Evolutionary conservation across 495 filamentous ascomycete species (phyloP).

Genomic region (Penicillium coffeae): DNA sequence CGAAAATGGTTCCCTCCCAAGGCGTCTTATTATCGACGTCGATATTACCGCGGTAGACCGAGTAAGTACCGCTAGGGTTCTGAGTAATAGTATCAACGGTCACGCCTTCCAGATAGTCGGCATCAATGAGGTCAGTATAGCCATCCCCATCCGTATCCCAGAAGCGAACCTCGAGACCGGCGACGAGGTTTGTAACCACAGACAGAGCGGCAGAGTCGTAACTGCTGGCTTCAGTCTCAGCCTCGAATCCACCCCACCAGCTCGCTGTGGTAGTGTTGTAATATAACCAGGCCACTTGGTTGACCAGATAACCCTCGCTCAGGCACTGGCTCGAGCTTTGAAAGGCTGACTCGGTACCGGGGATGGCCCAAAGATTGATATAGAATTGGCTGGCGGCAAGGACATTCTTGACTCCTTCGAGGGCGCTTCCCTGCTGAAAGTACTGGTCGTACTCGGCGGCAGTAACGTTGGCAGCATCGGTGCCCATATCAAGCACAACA

Average conservation of each 20-base stretch:
- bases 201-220: neutral
- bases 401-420: neutral
- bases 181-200: neutral
- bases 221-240: neutral
- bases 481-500: neutral
- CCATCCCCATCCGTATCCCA: neutral
- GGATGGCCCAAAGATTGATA: neutral
- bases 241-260: neutral
- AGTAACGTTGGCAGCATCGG: neutral
- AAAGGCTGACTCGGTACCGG: neutral
- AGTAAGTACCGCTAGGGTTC: neutral
- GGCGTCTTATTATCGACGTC: neutral
- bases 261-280: neutral
- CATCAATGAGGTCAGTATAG: neutral
- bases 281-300: neutral
- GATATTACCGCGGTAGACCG: neutral
- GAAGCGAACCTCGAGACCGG: neutral
- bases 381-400: constrained; percentile 1
- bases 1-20: neutral
- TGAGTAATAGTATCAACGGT: neutral
- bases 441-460: neutral
- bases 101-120: neutral
- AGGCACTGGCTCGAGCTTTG: neutral
- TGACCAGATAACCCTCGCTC: neutral
- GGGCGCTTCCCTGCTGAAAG: neutral